Evolutionary conservation across 176 grass and related monocot genomes (phyloP).

Genomic region (Oryza nivara): DNA sequence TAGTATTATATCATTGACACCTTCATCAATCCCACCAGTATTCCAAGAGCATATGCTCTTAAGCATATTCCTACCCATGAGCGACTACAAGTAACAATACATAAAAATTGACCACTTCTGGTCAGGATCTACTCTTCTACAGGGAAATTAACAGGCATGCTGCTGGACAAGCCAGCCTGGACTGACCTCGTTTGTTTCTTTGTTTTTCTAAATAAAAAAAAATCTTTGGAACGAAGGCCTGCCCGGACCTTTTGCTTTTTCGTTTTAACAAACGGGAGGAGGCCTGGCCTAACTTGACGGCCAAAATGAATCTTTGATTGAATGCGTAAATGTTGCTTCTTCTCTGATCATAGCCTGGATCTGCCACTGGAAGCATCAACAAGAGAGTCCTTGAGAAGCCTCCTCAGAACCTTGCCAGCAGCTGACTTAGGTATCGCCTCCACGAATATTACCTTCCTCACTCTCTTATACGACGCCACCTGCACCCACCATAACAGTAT

Average conservation of each 20-base stretch:
- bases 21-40: not conserved
- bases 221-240: not conserved
- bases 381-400: constrained; percentile 60
- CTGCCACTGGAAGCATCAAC: not conserved
- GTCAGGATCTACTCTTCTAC: not conserved
- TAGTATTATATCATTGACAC: too few species aligned
- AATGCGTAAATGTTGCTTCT: not conserved
- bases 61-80: not conserved
- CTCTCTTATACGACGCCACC: constrained; percentile 91
- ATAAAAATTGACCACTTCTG: not conserved
- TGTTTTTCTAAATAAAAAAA: not conserved
- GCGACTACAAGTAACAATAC: not conserved
- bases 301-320: not conserved
- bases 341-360: constrained; percentile 52
- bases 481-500: constrained; percentile 36
- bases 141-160: not conserved
- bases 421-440: constrained; percentile 80
- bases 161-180: not conserved
- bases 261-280: too few species aligned
- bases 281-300: not conserved
- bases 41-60: not conserved
- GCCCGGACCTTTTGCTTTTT: too few species aligned
- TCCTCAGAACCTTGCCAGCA: constrained; percentile 78
- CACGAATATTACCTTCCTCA: constrained; percentile 87
- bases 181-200: not conserved